Evolutionary conservation across 2,329 filamentous ascomycete species (phyloP).

Genomic region (Tolypocladium ovalisporum): DNA sequence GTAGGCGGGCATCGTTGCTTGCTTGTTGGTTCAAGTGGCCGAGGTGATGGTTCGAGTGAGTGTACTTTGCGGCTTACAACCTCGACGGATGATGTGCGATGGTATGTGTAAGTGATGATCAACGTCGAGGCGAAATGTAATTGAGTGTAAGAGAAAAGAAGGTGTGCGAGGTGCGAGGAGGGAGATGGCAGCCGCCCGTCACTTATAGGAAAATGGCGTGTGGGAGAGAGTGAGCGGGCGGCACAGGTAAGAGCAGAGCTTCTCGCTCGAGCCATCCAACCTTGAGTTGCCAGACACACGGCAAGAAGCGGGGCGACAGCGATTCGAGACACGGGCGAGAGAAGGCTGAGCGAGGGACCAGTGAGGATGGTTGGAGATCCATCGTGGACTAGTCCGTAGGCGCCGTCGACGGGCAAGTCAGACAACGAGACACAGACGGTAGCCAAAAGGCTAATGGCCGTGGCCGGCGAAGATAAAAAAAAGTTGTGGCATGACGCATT

Average conservation of each 20-base stretch:
- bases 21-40: neutral
- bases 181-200: neutral
- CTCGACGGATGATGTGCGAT: neutral
- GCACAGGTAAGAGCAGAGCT: neutral
- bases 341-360: neutral
- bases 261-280: neutral
- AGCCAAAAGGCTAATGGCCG: neutral
- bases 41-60: neutral
- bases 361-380: neutral
- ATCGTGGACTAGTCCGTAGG: neutral
- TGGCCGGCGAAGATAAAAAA: neutral
- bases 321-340: neutral
- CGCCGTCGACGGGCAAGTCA: too few species aligned
- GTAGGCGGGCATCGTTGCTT: conserved; percentile 29
- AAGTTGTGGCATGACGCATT: conserved; percentile 15
- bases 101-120: neutral
- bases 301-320: neutral
- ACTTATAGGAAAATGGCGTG: neutral
- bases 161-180: neutral
- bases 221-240: neutral
- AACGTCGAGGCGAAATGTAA: neutral
- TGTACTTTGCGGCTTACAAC: neutral
- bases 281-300: neutral
- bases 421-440: neutral
- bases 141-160: neutral